A percentile compares a stretch with the other conserved stretches of the same genome.
phyloP scores from a whole-genome alignment of 352 stramenopile species.

The Phytopythium vexans region DNA sequence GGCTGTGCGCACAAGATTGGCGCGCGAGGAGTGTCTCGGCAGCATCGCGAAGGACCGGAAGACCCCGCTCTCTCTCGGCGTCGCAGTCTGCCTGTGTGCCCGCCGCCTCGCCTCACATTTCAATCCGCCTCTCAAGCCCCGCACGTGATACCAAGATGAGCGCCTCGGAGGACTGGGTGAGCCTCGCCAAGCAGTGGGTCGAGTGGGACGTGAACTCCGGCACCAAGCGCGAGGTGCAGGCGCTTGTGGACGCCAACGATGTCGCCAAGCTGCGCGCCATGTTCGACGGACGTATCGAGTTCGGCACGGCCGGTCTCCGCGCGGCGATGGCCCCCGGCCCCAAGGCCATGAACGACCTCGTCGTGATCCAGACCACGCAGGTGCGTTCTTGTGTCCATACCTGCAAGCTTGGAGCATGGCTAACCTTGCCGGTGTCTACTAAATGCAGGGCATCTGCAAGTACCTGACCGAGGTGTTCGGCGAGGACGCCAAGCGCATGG shows the following conservation, averaged over 20 bases:
- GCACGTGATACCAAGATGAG: slow-evolving; percentile 12
- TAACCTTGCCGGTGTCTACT: slow-evolving; percentile 89
- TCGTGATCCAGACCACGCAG: slow-evolving; percentile 91
- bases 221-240: slow-evolving; percentile 66
- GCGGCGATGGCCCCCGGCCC: slow-evolving; percentile 88
- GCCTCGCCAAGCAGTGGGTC: slow-evolving; percentile 69
- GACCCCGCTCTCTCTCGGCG: no score
- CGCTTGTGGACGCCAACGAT: slow-evolving; percentile 59
- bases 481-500: slow-evolving; percentile 62
- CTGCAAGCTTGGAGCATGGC: slow-evolving; percentile 56
- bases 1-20: no score
- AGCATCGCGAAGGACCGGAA: no score
- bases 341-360: slow-evolving; percentile 91
- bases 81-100: no score
- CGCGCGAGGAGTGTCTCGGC: no score
- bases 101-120: no score
- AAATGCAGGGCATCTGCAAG: slow-evolving; percentile 82
- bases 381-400: slow-evolving; percentile 4
- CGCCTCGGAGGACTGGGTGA: slow-evolving; percentile 36
- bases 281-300: slow-evolving; percentile 84
- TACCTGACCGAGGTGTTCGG: slow-evolving; percentile 82
- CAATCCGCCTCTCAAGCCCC: neutral
- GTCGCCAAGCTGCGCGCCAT: slow-evolving; percentile 49
- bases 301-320: slow-evolving; percentile 90
- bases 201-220: slow-evolving; percentile 83